phyloP scores from a whole-genome alignment of 148 eudicot species.

The Simmondsia chinensis region DNA sequence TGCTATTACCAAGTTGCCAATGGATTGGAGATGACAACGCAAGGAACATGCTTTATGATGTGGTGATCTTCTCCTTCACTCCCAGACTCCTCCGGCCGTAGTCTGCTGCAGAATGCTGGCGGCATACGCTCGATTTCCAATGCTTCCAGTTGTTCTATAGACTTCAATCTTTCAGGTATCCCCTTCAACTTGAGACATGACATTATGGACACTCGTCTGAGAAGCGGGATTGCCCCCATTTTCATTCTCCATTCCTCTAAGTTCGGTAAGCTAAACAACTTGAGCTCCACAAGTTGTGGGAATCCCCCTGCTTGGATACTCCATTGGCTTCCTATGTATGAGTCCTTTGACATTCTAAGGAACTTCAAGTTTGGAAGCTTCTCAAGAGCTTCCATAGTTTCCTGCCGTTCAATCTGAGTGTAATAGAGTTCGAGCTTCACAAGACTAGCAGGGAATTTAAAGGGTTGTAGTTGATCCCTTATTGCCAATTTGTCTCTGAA shows the following conservation, averaged over 20 bases:
- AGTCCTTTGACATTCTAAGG: slow-evolving; percentile 8
- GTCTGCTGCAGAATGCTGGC: slow-evolving; percentile 4
- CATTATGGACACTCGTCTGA: slow-evolving; percentile 9
- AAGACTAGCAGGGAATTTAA: slow-evolving; percentile 9
- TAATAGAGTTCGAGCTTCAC: slow-evolving; percentile 8
- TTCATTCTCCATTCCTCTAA: slow-evolving; percentile 12
- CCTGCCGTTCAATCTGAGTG: slow-evolving; percentile 3
- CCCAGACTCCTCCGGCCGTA: not conserved
- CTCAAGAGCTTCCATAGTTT: slow-evolving; percentile 12
- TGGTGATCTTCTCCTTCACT: slow-evolving; percentile 6
- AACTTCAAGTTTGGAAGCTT: slow-evolving; percentile 3
- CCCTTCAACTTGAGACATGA: slow-evolving; percentile 4
- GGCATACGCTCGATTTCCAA: slow-evolving; percentile 16
- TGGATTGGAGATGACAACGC: too few species aligned
- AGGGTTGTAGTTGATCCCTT: not conserved
- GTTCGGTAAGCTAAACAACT: not conserved
- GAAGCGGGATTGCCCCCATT: slow-evolving; percentile 8
- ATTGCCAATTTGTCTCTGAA: not conserved
- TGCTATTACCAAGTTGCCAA: too few species aligned
- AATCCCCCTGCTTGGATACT: not conserved
- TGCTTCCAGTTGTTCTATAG: slow-evolving; percentile 1
- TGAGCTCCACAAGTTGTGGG: slow-evolving; percentile 15
- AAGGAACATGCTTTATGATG: slow-evolving; percentile 7
- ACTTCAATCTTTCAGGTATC: slow-evolving; percentile 14
- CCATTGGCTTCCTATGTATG: slow-evolving; percentile 17